A percentile compares a stretch with the other conserved stretches of the same genome.
Evolutionary conservation across 2,329 filamentous ascomycete genomes (phyloP).

Genomic region (Epichloe bromicola): DNA sequence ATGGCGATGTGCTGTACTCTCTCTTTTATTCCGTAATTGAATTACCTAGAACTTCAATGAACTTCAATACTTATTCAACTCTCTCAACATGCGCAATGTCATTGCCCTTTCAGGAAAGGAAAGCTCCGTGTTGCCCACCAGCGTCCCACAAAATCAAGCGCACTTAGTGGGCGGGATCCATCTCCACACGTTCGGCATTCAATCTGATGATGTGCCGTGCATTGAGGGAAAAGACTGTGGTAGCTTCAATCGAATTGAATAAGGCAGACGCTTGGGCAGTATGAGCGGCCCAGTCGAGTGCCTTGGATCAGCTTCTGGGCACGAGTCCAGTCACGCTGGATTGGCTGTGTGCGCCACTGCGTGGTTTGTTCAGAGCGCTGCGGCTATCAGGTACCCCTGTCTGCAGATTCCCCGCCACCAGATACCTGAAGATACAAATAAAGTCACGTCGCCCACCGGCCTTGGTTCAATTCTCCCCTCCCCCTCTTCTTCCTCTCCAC

Average conservation of each 20-base stretch:
- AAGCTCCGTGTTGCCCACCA: neutral
- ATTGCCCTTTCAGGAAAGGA: neutral
- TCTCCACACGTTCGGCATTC: neutral
- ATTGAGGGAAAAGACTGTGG: too few species aligned
- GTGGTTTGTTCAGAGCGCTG: neutral
- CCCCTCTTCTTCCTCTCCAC: slow-evolving; percentile 33
- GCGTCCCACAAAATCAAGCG: neutral
- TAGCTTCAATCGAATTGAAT: too few species aligned
- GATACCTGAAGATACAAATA: slow-evolving; percentile 4
- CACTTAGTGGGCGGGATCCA: neutral
- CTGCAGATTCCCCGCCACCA: slow-evolving; percentile 5
- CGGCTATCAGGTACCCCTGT: slow-evolving; percentile 5
- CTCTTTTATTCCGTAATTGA: neutral
- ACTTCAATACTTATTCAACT: neutral
- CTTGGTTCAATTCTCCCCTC: slow-evolving; percentile 12
- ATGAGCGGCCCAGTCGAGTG: neutral
- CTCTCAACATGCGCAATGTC: neutral
- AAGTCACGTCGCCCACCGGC: slow-evolving; percentile 4
- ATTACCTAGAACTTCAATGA: slow-evolving; percentile 9
- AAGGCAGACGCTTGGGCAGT: too few species aligned
- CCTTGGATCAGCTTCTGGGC: too few species aligned
- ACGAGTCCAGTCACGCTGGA: too few species aligned
- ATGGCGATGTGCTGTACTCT: neutral
- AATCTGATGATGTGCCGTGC: neutral
- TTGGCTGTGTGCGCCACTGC: neutral